Conservation (phyloP, 2,329 filamentous ascomycete genomes). For the Aspergillus felis region DNA sequence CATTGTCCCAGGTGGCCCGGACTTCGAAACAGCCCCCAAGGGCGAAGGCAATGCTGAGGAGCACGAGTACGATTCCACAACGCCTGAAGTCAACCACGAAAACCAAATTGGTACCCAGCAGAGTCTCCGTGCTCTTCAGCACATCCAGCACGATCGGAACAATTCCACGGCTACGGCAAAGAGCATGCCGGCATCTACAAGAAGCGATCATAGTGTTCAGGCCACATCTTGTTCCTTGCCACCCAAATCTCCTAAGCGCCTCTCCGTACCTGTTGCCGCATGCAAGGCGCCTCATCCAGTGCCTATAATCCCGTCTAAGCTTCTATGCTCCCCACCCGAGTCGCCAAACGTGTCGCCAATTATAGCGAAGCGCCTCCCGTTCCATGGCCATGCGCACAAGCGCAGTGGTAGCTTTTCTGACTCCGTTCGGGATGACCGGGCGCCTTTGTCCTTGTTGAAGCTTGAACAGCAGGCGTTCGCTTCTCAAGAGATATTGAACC, state of each 20-base stretch:
- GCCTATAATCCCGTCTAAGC: slow-evolving; percentile 32
- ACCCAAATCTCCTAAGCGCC: slow-evolving; percentile 42
- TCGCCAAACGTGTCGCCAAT: slow-evolving; percentile 28
- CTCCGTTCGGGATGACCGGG: slow-evolving; percentile 67
- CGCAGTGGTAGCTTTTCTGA: slow-evolving; percentile 85
- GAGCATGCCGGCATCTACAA: slow-evolving; percentile 34
- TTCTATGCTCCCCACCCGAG: slow-evolving; percentile 25
- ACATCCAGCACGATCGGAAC: slow-evolving; percentile 32
- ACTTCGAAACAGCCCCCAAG: slow-evolving; percentile 46
- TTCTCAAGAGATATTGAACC: slow-evolving; percentile 62
- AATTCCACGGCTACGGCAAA: slow-evolving; percentile 32
- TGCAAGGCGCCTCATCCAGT: slow-evolving; percentile 41
- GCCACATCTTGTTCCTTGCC: slow-evolving; percentile 59
- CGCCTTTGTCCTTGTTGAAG: slow-evolving; percentile 49
- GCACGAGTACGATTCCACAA: slow-evolving; percentile 11
- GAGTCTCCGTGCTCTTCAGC: slow-evolving; percentile 16
- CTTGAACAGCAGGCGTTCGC: slow-evolving; percentile 41
- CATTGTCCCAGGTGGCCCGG: slow-evolving; percentile 72
- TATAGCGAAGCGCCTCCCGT: slow-evolving; percentile 43
- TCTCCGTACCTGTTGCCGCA: slow-evolving; percentile 28
- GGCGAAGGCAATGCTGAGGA: slow-evolving; percentile 26
- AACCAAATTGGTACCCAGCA: not conserved
- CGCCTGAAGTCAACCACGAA: slow-evolving; percentile 10
- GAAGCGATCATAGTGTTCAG: slow-evolving; percentile 52
- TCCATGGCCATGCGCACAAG: slow-evolving; percentile 61